These are phyloP conservation scores for Astrothelium macrocarpum DNA, from an alignment of 495 filamentous ascomycete species.

Conservation along the genomic window DNA sequence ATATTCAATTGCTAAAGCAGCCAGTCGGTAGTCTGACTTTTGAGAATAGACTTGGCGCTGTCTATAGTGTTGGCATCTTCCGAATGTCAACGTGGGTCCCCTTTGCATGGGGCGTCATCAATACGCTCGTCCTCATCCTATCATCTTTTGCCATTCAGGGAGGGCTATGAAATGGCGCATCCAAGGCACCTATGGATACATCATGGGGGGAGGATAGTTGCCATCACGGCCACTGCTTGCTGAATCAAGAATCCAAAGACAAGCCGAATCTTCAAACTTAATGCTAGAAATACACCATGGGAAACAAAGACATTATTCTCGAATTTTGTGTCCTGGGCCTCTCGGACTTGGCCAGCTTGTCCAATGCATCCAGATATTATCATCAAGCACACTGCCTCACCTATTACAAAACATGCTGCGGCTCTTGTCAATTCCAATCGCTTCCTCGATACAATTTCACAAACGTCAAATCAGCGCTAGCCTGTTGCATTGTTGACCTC, in stretches of 20 bases:
- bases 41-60: constrained; percentile 62
- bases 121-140: constrained; percentile 76
- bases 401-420: too few species aligned
- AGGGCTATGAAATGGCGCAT: constrained; percentile 52
- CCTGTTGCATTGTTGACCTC: too few species aligned
- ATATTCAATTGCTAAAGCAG: neutral
- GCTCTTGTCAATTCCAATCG: too few species aligned
- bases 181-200: neutral
- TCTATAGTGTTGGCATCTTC: constrained; percentile 82
- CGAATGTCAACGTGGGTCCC: constrained; percentile 97
- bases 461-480: too few species aligned
- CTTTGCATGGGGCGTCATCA: constrained; percentile 87
- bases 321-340: too few species aligned
- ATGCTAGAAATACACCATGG: neutral
- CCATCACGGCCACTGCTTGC: neutral
- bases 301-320: neutral
- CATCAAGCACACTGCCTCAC: too few species aligned
- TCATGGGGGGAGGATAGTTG: too few species aligned
- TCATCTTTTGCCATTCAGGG: constrained; percentile 94
- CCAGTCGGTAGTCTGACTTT: constrained; percentile 5
- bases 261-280: neutral
- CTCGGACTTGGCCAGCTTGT: too few species aligned
- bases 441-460: too few species aligned
- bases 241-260: neutral
- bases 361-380: too few species aligned